Evolutionary conservation across 1,139 yeast species (phyloP).

Genomic region (Suhomyces panamericanus): DNA sequence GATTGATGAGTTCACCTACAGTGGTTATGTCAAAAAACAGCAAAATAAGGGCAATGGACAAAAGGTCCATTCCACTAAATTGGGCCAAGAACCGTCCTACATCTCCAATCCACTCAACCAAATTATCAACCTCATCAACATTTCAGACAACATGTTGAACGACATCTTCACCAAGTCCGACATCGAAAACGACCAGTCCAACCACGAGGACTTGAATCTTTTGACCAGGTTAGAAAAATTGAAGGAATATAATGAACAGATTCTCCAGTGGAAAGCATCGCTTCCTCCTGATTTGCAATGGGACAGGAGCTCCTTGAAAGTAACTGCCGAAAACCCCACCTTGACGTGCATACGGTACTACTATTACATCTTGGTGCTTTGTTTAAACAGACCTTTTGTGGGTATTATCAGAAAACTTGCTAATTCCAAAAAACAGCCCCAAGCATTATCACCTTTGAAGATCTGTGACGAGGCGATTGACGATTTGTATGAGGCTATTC

Average conservation of each 20-base stretch:
- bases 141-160: constrained; percentile 55
- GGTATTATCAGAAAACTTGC: constrained; percentile 21
- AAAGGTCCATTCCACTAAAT: not conserved
- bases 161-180: constrained; percentile 48
- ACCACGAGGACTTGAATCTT: constrained; percentile 32
- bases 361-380: constrained; percentile 55
- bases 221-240: constrained; percentile 40
- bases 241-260: constrained; percentile 47
- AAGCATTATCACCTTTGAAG: constrained; percentile 16
- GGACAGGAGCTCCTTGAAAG: constrained; percentile 42
- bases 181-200: constrained; percentile 17
- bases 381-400: constrained; percentile 61
- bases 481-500: constrained; percentile 41
- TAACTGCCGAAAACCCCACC: constrained; percentile 52
- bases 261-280: constrained; percentile 49
- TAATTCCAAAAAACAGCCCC: constrained; percentile 10
- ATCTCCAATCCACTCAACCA: constrained; percentile 50
- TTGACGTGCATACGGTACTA: constrained; percentile 55
- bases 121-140: constrained; percentile 49
- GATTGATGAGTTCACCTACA: constrained; percentile 50
- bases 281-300: constrained; percentile 53
- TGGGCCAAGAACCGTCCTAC: constrained; percentile 30
- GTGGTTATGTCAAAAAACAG: constrained; percentile 17
- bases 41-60: constrained; percentile 16
- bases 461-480: constrained; percentile 45